Evolutionary conservation across 768 basidiomycete species (phyloP).

Genomic region (Tricholoma sp.): DNA sequence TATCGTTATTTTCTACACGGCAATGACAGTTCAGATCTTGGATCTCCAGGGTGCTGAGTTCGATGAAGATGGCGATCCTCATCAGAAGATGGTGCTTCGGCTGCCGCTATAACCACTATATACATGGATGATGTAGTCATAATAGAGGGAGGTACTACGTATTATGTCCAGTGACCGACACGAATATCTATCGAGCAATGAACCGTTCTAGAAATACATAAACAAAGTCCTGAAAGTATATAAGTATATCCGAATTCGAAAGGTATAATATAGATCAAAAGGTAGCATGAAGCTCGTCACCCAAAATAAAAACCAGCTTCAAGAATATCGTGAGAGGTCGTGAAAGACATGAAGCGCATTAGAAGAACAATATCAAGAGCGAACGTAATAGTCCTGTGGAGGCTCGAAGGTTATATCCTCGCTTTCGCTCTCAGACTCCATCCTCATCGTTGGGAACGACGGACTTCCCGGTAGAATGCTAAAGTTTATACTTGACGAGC

Average conservation of each 20-base stretch:
- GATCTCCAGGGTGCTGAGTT: conserved; percentile 59
- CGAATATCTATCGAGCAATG: conserved; percentile 1
- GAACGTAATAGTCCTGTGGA: conserved; percentile 30
- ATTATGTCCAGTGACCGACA: conserved; percentile 1
- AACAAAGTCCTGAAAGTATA: conserved; percentile 17
- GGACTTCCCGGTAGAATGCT: conserved; percentile 73
- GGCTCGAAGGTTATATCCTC: conserved; percentile 57
- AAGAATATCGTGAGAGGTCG: conserved; percentile 29
- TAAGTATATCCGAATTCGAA: conserved; percentile 12
- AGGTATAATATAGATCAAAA: conserved; percentile 24
- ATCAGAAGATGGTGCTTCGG: conserved; percentile 74
- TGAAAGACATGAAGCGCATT: conserved; percentile 14
- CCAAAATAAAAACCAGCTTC: conserved; percentile 13
- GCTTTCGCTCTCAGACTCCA: conserved; percentile 68
- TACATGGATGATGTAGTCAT: neutral
- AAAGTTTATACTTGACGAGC: conserved; percentile 75
- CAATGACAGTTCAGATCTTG: conserved; percentile 19
- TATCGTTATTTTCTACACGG: conserved; percentile 13
- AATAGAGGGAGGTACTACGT: conserved; percentile 2
- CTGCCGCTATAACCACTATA: conserved; percentile 31
- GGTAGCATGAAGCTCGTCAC: conserved; percentile 3
- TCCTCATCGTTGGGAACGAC: conserved; percentile 53
- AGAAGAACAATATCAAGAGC: conserved; percentile 18
- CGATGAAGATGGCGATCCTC: conserved; percentile 81
- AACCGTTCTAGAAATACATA: conserved; percentile 29